Evolutionary conservation across 2,329 filamentous ascomycete genomes (phyloP).

Genomic region (Trichophyton benhamiae): DNA sequence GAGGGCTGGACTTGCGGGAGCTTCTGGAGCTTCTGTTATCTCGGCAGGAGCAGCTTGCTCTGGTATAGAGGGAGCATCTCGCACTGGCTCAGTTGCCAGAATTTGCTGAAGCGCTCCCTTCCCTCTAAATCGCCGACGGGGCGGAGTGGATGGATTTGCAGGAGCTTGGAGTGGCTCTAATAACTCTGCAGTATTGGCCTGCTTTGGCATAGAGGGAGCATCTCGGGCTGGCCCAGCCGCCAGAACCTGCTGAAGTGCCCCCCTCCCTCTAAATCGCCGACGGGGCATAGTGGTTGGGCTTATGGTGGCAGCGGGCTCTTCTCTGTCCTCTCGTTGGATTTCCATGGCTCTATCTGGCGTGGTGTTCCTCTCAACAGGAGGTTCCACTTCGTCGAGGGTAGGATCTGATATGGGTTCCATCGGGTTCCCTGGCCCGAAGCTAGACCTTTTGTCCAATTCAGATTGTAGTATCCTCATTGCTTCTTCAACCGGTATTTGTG

Average conservation of each 20-base stretch:
- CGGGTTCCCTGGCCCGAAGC: conserved; percentile 13
- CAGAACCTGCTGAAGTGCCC: neutral
- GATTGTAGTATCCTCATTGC: conserved; percentile 15
- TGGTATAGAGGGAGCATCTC: neutral
- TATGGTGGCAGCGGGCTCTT: neutral
- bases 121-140: neutral
- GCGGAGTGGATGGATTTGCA: neutral
- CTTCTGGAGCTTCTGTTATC: neutral
- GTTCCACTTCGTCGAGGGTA: neutral
- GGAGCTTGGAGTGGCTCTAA: neutral
- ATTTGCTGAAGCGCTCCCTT: neutral
- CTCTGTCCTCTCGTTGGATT: neutral
- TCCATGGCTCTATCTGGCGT: neutral
- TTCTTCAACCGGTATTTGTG: conserved; percentile 32
- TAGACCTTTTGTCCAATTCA: conserved; percentile 23
- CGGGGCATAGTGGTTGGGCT: neutral
- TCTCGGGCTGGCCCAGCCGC: neutral
- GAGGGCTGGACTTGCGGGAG: neutral
- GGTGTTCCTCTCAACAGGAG: neutral
- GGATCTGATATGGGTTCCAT: neutral
- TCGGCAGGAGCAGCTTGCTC: neutral
- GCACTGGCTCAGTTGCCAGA: neutral
- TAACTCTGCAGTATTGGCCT: neutral
- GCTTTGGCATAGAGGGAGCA: neutral
- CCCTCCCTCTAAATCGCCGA: neutral